Evolutionary conservation across 257 asterid species (phyloP).

Genomic region (Lithospermum erythrorhizon): DNA sequence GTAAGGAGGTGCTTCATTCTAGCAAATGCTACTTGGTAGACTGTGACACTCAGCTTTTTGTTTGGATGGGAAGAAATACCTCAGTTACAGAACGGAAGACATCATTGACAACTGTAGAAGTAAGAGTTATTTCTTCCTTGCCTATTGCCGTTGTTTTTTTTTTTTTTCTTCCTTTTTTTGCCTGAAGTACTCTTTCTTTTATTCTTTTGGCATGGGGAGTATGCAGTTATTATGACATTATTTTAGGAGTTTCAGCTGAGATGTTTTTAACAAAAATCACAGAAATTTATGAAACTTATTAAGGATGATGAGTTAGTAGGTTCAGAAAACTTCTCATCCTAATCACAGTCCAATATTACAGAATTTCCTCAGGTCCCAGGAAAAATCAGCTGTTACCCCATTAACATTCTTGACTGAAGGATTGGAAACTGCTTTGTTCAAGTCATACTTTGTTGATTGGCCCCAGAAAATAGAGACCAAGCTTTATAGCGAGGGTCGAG

Average conservation of each 20-base stretch:
- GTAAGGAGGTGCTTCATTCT: constrained; percentile 48
- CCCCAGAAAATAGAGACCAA: constrained; percentile 35
- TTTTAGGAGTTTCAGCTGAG: no score
- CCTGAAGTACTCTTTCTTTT: no score
- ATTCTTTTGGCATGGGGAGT: no score
- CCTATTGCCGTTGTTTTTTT: no score
- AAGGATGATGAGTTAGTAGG: no score
- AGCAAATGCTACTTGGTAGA: constrained; percentile 61
- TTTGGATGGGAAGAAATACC: constrained; percentile 74
- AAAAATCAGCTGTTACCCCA: constrained; percentile 14
- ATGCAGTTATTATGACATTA: no score
- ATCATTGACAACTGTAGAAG: constrained; percentile 51
- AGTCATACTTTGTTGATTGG: constrained; percentile 64
- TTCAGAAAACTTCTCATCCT: not conserved
- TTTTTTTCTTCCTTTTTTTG: no score
- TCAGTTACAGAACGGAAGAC: constrained; percentile 49
- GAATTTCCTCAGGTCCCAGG: constrained; percentile 27
- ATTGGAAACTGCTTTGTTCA: constrained; percentile 57
- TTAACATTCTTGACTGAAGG: constrained; percentile 52
- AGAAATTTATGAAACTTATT: no score
- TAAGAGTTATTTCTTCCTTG: constrained; percentile 19
- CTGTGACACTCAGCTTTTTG: constrained; percentile 49
- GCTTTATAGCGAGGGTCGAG: constrained; percentile 54
- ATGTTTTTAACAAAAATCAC: not conserved
- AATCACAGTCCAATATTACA: constrained; percentile 4